A percentile compares a stretch with the other conserved stretches of the same genome.
phyloP scores from a whole-genome alignment of 805 yeast genomes.

The Ogataea zsoltii region DNA sequence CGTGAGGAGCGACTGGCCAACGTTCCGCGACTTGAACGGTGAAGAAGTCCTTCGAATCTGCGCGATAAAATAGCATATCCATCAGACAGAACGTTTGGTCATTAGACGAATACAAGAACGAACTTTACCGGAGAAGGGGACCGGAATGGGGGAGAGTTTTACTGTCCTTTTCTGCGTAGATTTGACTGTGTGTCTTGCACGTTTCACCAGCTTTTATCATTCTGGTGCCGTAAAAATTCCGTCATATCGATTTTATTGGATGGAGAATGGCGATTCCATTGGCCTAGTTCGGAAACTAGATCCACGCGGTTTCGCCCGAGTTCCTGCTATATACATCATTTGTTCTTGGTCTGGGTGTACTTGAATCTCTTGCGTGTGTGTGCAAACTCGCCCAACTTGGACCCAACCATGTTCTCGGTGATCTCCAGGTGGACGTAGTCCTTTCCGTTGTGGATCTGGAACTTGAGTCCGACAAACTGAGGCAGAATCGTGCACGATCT shows the following conservation, averaged over 20 bases:
- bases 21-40: constrained; percentile 22
- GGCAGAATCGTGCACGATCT: constrained; percentile 93
- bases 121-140: too few relatives aligned
- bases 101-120: too few relatives aligned
- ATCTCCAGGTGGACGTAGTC: constrained; percentile 87
- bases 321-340: constrained; percentile 28
- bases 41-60: too few relatives aligned
- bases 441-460: constrained; percentile 95
- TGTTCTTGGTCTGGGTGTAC: constrained; percentile 77
- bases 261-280: too few relatives aligned
- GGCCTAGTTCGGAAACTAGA: too few relatives aligned
- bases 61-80: too few relatives aligned
- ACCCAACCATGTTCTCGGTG: constrained; percentile 95
- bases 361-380: constrained; percentile 88
- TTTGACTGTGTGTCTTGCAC: too few relatives aligned
- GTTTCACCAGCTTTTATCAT: too few relatives aligned
- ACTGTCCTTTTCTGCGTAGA: too few relatives aligned
- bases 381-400: constrained; percentile 92
- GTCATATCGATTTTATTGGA: constrained; percentile 3
- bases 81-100: too few relatives aligned
- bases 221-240: neutral
- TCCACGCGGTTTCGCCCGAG: too few relatives aligned
- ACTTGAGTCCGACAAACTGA: constrained; percentile 90
- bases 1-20: constrained; percentile 63
- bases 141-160: too few relatives aligned